Base-by-base conservation (phyloP, 1,139 yeast genomes). In the Pichia sp. region DNA sequence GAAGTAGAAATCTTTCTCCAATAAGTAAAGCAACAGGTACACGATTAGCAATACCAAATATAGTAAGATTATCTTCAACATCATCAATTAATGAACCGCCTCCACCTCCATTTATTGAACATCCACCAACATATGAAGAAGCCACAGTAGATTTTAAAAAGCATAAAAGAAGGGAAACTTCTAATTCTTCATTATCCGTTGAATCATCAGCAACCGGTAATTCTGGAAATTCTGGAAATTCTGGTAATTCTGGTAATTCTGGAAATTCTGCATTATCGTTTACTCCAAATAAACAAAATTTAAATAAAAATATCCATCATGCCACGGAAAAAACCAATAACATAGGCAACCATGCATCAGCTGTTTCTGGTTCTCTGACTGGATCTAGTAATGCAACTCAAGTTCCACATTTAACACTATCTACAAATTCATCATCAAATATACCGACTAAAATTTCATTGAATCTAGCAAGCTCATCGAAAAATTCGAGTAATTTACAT, bases 51-150 rank as follows among this genome's bases (percentile, higher is more conserved):
- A 51, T 48, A 2, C 54, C 54, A 11, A 44, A 43, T 29, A 39
- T 37, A 20, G 37, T 37, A 40, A 42, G 49, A 23, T 8, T 37
- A 22, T 30, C 43, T 4, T 41, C 50, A 27, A 12, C 34, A 12
- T 20, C 40, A 12, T 25, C 42, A 22, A 41, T 29, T 3, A 23
- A 67, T n/a, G 69, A 64, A 39, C 52, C 54, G 3, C 60, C 69
- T 0, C 70, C 70, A 5, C 73, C 72, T 1, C 55, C 58, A 22
- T 59, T 57, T 45, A 49, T 50, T 33, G 56, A 54, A 31, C 46
- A 47, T 40, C 65, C 64, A 5, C 65, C 66, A 28, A 60, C 70
- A 1, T 69, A 69, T 51, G 71, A 66, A n/a, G 55, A 57, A 32
- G 56, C 56, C 1, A 42, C 53, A 2, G 45, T 50, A 35, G 42